phyloP scores from a whole-genome alignment of 2,329 filamentous ascomycete genomes.

The Trematosphaeria pertusa region DNA sequence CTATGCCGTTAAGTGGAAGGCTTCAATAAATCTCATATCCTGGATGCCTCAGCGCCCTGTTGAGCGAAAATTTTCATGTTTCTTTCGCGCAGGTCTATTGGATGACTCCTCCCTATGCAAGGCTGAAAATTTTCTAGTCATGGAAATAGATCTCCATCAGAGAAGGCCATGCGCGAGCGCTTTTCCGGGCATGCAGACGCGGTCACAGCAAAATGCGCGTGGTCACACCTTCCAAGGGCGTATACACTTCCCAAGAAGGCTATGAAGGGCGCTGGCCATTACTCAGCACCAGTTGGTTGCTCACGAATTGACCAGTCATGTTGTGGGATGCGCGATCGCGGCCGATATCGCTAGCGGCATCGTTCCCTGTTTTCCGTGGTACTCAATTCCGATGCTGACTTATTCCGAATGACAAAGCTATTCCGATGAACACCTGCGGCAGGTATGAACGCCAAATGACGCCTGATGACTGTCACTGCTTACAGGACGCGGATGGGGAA shows the following conservation, averaged over 20 bases:
- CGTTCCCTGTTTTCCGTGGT: constrained; percentile 9
- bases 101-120: neutral
- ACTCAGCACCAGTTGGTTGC: constrained; percentile 11
- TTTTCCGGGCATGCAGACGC: neutral
- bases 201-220: neutral
- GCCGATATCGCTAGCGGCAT: constrained; percentile 17
- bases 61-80: constrained; percentile 15
- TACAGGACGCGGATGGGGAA: too few species aligned
- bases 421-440: too few species aligned
- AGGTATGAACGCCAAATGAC: too few species aligned
- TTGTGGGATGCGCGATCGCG: neutral
- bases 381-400: constrained; percentile 22
- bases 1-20: constrained; percentile 32
- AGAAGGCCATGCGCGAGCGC: too few species aligned
- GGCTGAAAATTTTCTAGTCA: too few species aligned
- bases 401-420: constrained; percentile 22
- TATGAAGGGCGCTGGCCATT: constrained; percentile 24
- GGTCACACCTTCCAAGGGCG: neutral
- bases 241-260: neutral
- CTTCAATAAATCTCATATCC: constrained; percentile 20
- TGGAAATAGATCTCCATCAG: too few species aligned
- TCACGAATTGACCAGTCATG: constrained; percentile 21
- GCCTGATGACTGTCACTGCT: too few species aligned
- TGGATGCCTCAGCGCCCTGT: constrained; percentile 14
- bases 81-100: neutral